Percentiles rank a stretch among this genome's conserved stretches.
These are phyloP conservation scores for Chloranthus sessilifolius DNA, from an alignment of 164 flowering plant genomes.

Conservation along the genomic window DNA sequence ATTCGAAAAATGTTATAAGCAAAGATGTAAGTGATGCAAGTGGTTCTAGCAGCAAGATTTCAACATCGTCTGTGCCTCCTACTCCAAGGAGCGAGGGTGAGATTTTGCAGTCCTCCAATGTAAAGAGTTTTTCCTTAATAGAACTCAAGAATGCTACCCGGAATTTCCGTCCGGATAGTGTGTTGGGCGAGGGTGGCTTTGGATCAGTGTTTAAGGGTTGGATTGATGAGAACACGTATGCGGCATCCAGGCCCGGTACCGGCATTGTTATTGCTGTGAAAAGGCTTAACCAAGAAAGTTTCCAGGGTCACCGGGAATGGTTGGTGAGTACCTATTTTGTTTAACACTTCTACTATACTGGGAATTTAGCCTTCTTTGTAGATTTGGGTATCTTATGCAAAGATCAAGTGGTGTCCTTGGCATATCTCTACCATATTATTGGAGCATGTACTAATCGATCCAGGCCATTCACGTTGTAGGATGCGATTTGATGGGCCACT, in stretches of 20 bases:
- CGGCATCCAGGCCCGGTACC: conserved; percentile 64
- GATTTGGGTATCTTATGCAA: no score
- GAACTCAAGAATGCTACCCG: conserved; percentile 68
- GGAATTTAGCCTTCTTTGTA: no score
- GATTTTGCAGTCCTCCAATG: conserved; percentile 49
- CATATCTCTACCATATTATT: no score
- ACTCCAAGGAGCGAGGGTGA: conserved; percentile 65
- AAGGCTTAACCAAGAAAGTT: conserved; percentile 66
- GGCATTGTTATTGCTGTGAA: conserved; percentile 78
- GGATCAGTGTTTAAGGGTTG: conserved; percentile 88
- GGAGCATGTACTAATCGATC: no score
- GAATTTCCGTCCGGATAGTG: conserved; percentile 86
- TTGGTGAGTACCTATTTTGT: conserved; percentile 46
- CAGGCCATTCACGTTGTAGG: no score
- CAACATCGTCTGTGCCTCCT: conserved; percentile 28
- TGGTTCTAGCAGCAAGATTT: conserved; percentile 33
- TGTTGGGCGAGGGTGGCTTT: conserved; percentile 88
- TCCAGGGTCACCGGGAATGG: conserved; percentile 86
- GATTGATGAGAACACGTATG: conserved; percentile 59
- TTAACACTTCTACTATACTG: neutral
- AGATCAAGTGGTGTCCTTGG: no score
- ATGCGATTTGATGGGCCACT: no score
- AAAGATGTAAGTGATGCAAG: conserved; percentile 32
- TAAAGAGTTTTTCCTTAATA: conserved; percentile 55
- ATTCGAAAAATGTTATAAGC: conserved; percentile 26